Base-by-base conservation (phyloP, 176 grass and related monocot genomes). In the Pharus latifolius region DNA sequence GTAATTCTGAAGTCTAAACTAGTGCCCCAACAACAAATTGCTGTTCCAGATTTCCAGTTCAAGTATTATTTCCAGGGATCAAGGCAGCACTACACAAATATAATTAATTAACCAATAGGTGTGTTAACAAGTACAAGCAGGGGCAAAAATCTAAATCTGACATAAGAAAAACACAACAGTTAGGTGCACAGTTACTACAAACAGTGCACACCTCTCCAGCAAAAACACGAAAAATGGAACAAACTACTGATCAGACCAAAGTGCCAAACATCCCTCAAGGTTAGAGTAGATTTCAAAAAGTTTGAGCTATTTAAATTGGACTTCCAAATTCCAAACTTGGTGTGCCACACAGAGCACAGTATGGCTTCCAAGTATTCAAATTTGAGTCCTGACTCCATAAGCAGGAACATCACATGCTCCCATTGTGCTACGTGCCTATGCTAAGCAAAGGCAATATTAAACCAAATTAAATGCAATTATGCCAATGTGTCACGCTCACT, bases 291-390 rank as follows among this genome's bases (percentile, higher is more conserved):
- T 4, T n/a, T 64, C 5, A 10, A 9, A 6, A 29, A 60, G n/a
- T n/a, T 38, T 38, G 35, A 38, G 35, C 35, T 38, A 38, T n/a
- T 42, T n/a, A 41, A 14, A 13, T 13, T 15, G 34, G 32, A 22
- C 5, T 22, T 24, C 18, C 10, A 13, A 17, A 37, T 2, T 49
- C 20, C 38, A 25, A 56, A 77, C 38, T 15, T 37, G 45, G 52
- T 32, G 43, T 6, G 62, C 30, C 38, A 24, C 51, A 60, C 53
- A 44, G 30, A 49, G 29, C 26, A 45, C 42, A 54, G 20, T 8
- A 57, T 82, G 66, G 65, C 73, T 73, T 77, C 72, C 51, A 80
- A 87, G 60, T 48, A 72, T 85, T 55, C 12, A 53, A 35, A 70
- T 48, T 32, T 5, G 27, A 77, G 34, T 18, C 48, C 20, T 9